Evolutionary conservation across 2,329 filamentous ascomycete species (phyloP).

Genomic region (Arthroderma sp.): DNA sequence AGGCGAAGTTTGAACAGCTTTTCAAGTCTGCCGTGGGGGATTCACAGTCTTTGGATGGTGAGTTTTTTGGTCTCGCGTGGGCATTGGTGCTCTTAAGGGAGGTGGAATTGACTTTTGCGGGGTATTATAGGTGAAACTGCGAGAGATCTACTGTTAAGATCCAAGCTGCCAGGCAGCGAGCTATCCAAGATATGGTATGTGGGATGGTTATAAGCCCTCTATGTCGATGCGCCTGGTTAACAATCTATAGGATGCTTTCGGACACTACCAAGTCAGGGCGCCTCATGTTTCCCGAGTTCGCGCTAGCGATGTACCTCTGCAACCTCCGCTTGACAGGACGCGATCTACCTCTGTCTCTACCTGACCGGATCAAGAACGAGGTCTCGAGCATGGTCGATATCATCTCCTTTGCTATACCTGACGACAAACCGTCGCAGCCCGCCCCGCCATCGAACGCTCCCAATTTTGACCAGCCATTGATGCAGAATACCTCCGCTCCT

Average conservation of each 20-base stretch:
- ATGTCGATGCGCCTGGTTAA: slow-evolving; percentile 2
- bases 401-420: slow-evolving; percentile 83
- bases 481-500: slow-evolving; percentile 38
- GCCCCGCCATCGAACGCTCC: slow-evolving; percentile 54
- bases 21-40: slow-evolving; percentile 92
- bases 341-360: slow-evolving; percentile 58
- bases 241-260: slow-evolving; percentile 59
- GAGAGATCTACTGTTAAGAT: slow-evolving; percentile 75
- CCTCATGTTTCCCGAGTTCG: slow-evolving; percentile 94
- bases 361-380: slow-evolving; percentile 84
- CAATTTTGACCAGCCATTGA: slow-evolving; percentile 50
- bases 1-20: slow-evolving; percentile 91
- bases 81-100: not conserved
- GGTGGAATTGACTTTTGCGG: not conserved
- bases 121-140: slow-evolving; percentile 57
- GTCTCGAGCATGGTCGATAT: slow-evolving; percentile 99
- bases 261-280: slow-evolving; percentile 96
- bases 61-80: slow-evolving; percentile 7
- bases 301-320: slow-evolving; percentile 95
- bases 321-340: slow-evolving; percentile 87
- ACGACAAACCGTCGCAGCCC: slow-evolving; percentile 48
- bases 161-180: slow-evolving; percentile 73
- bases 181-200: slow-evolving; percentile 82
- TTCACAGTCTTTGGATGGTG: slow-evolving; percentile 68
- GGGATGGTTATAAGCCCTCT: too few species aligned